Percentiles rank a stretch among this genome's conserved stretches.
Conservation (phyloP, 805 yeast species). For the Candida dajiaensis region DNA sequence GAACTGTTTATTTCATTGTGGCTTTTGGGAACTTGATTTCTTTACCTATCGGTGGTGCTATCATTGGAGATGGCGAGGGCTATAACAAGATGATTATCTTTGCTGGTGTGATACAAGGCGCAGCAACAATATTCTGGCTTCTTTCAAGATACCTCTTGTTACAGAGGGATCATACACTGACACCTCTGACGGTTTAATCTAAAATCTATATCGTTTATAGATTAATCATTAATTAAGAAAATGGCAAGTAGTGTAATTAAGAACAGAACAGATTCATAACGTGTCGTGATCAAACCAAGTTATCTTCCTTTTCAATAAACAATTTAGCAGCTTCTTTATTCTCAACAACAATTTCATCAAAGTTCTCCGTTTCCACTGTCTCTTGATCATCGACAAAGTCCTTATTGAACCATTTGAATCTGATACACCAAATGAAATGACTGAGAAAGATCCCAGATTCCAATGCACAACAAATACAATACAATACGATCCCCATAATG, state of each 20-base stretch:
- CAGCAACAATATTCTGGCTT: slow-evolving; percentile 10
- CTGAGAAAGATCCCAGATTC: slow-evolving; percentile 66
- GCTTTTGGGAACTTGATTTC: slow-evolving; percentile 44
- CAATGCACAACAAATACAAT: slow-evolving; percentile 55
- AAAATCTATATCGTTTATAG: no score
- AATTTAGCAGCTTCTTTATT: not conserved
- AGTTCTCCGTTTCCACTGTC: slow-evolving; percentile 2
- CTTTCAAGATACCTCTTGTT: slow-evolving; percentile 7
- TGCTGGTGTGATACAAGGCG: slow-evolving; percentile 18
- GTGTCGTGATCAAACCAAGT: not conserved
- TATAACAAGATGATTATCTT: slow-evolving; percentile 39
- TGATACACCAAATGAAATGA: slow-evolving; percentile 55
- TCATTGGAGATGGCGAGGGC: slow-evolving; percentile 32
- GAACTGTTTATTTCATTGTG: slow-evolving; percentile 48
- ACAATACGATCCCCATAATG: slow-evolving; percentile 63
- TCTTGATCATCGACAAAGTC: slow-evolving; percentile 9
- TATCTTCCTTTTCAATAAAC: not conserved
- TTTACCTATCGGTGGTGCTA: slow-evolving; percentile 44
- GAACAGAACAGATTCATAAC: no score
- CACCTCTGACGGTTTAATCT: no score
- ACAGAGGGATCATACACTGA: not conserved
- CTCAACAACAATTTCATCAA: not conserved
- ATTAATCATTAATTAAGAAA: no score
- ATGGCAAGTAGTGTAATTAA: no score
- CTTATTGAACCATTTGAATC: slow-evolving; percentile 27